Conservation (phyloP, 257 asterid genomes). For the Salvia hispanica region DNA sequence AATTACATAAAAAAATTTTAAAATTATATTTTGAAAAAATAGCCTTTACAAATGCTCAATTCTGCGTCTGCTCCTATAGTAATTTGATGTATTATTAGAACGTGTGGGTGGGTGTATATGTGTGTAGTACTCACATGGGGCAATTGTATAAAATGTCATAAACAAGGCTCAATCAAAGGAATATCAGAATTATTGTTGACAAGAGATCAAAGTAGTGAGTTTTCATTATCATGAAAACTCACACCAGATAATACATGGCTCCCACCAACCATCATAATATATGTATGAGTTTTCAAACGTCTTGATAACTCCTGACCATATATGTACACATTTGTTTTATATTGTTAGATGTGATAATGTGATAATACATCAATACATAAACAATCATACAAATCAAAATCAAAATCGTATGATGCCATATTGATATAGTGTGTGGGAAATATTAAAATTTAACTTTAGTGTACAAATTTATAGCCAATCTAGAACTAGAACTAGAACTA, state of each 20-base stretch:
- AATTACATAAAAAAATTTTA: no score
- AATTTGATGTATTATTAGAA: not conserved
- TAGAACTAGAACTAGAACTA: no score
- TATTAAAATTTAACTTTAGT: no score
- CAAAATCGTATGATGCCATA: no score
- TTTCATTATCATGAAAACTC: conserved; percentile 12
- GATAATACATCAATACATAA: no score
- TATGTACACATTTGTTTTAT: not conserved
- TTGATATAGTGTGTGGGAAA: no score
- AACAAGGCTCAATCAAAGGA: conserved; percentile 13
- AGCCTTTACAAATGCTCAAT: no score
- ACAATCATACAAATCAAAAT: no score
- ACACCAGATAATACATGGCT: conserved; percentile 21
- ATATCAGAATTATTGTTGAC: conserved; percentile 12
- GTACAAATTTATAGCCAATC: no score
- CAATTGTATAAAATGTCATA: conserved; percentile 1
- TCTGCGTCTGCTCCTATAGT: no score
- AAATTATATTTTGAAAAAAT: no score
- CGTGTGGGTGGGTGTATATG: not conserved
- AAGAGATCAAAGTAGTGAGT: conserved; percentile 9
- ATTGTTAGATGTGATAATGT: not conserved
- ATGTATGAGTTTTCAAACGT: not conserved
- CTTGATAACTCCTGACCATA: not conserved
- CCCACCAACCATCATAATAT: conserved; percentile 29
- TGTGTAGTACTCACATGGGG: conserved; percentile 1